phyloP scores from a whole-genome alignment of 2,329 filamentous ascomycete genomes.

The Pseudogymnoascus sp. region DNA sequence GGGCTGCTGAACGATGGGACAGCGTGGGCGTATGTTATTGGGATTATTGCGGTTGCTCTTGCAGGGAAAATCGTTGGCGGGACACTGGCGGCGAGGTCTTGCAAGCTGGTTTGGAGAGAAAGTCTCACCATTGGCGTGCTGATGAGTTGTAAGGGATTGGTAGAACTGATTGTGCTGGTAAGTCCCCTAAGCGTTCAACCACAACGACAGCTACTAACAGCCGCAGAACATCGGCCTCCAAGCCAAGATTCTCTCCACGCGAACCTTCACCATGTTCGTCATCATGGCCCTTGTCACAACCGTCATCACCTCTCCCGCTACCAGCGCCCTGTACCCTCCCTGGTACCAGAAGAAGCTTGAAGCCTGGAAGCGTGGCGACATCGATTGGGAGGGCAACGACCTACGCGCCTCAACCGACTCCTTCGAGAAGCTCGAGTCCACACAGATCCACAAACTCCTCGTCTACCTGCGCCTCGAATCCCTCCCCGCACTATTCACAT shows the following conservation, averaged over 20 bases:
- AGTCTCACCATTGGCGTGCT: conserved; percentile 78
- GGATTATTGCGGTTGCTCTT: conserved; percentile 74
- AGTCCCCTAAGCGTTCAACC: conserved; percentile 25
- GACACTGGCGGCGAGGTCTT: conserved; percentile 66
- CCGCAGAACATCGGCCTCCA: conserved; percentile 69
- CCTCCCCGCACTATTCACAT: conserved; percentile 71
- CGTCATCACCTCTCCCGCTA: conserved; percentile 73
- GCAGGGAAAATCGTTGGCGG: conserved; percentile 78
- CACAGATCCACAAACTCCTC: conserved; percentile 57
- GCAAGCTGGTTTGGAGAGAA: conserved; percentile 82
- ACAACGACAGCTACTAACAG: conserved; percentile 12
- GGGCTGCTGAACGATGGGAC: conserved; percentile 74
- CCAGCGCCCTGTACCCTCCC: conserved; percentile 64
- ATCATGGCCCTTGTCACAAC: conserved; percentile 89
- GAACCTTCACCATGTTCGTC: conserved; percentile 89
- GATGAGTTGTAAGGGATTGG: conserved; percentile 95
- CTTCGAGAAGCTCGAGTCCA: conserved; percentile 42
- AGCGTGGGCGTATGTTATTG: conserved; percentile 85
- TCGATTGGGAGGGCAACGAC: conserved; percentile 71
- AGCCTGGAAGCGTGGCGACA: conserved; percentile 74
- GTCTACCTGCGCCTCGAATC: conserved; percentile 81
- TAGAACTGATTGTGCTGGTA: conserved; percentile 90
- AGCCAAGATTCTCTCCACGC: conserved; percentile 69
- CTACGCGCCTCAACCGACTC: conserved; percentile 31
- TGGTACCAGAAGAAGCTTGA: conserved; percentile 69